These are phyloP conservation scores for Aspergillus sp. DNA, from an alignment of 2,329 filamentous ascomycete species.

Conservation along the genomic window DNA sequence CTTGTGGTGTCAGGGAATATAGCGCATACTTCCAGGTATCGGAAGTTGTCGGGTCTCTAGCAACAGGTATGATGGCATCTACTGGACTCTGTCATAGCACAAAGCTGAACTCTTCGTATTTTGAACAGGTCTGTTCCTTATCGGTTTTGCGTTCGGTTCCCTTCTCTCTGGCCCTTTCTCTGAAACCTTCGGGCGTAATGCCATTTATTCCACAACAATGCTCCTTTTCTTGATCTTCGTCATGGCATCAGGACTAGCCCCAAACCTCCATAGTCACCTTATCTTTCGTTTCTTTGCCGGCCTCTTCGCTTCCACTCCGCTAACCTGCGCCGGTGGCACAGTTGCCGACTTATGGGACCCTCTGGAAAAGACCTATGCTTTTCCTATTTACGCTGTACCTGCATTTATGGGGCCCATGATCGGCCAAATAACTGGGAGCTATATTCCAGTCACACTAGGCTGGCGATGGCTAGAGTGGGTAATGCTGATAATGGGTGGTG, in stretches of 20 bases:
- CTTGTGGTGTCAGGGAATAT: no score
- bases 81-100: no score
- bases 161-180: constrained; percentile 53
- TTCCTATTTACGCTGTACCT: constrained; percentile 53
- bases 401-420: constrained; percentile 41
- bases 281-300: constrained; percentile 55
- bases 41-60: no score
- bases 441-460: constrained; percentile 23
- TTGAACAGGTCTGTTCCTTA: constrained; percentile 49
- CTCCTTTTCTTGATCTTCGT: constrained; percentile 54
- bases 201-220: constrained; percentile 51
- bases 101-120: constrained; percentile 30
- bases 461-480: constrained; percentile 51
- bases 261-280: constrained; percentile 52
- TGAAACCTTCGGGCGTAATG: constrained; percentile 52
- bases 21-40: no score
- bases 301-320: constrained; percentile 49
- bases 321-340: constrained; percentile 50
- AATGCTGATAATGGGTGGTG: constrained; percentile 40
- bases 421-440: constrained; percentile 22
- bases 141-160: constrained; percentile 53
- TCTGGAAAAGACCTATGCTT: constrained; percentile 51
- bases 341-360: constrained; percentile 52
- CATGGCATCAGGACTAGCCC: constrained; percentile 50
- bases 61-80: no score